Evolutionary conservation across 2,329 filamentous ascomycete species (phyloP).

Genomic region (Triangularia setosa): DNA sequence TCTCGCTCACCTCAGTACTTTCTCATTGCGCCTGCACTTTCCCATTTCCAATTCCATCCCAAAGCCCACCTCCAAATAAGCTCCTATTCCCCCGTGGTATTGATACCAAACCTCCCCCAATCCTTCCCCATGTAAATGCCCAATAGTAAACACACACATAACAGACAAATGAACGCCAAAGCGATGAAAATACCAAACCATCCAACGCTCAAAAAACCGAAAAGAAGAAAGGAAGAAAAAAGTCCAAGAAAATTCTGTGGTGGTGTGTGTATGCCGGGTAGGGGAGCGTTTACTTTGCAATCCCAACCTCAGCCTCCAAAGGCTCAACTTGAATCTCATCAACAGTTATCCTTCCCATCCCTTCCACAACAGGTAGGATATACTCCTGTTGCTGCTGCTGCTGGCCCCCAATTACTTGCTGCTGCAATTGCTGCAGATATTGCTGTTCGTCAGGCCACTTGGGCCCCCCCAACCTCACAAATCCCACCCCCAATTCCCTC

Average conservation of each 20-base stretch:
- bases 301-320: background rate
- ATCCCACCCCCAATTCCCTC: slow-evolving; percentile 27
- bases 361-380: background rate
- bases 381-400: background rate
- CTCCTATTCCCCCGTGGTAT: background rate
- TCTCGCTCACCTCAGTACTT: background rate
- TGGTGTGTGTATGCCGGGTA: background rate
- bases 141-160: too few relatives aligned
- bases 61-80: too few relatives aligned
- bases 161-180: background rate
- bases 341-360: background rate
- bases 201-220: background rate
- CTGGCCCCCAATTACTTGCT: background rate
- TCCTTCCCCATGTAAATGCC: background rate
- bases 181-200: background rate
- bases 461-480: background rate
- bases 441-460: background rate
- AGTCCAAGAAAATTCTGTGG: too few relatives aligned
- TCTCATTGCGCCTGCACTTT: background rate
- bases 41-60: background rate
- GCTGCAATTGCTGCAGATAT: background rate
- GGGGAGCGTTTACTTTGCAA: background rate
- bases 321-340: background rate
- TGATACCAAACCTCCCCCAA: background rate
- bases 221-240: background rate